Base-by-base conservation (phyloP, 176 grass and related monocot species). In the Carex scoparia region DNA sequence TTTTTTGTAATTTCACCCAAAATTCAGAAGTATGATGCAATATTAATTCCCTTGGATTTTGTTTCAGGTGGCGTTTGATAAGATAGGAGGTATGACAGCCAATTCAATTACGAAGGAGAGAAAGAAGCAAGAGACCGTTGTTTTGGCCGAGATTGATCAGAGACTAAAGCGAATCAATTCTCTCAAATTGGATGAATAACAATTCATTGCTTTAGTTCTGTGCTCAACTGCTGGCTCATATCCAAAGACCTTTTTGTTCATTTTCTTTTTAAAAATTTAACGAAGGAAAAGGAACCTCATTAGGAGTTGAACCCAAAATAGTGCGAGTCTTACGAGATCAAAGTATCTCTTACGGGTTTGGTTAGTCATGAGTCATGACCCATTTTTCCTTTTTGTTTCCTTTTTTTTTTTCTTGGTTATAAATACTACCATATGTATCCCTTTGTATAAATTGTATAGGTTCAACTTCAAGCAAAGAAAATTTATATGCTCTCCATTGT, bases 61-160 rank as follows among this genome's bases (percentile, higher is more conserved):
- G 74, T 69, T 66, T 40, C 16, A 99, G 96, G 90, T 99, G 33
- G 96, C 96, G 4, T 99, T 99, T 69, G 93, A 99, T 67, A 99
- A 94, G 86, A 91, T 99, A 89, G 93, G 96, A 37, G 91, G 91
- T 4, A 99, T 99, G 96, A 92, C 93, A 1, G 85, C 88, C 80
- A 95, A 95, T 77, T 88, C 96, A 63, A 95, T 99, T 63, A 99
- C 90, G 0, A 99, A 94, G 88, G 93, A 98, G 83, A 95, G 96
- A 76, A 95, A 95, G 84, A 95, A 88, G 79, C 96, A 99, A 61
- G 93, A 99, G 70, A 91, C 91, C 0, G 91, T 92, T 12, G 96
- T 99, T n/a, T 90, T 99, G 84, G 96, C 96, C 9, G 96, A 99
- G 91, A 88, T 95, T 49, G 91, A 99, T 82, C 91, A 95, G 46